A percentile compares a stretch with the other conserved stretches of the same genome.
These are phyloP conservation scores for Dryas octopetala DNA, from an alignment of 306 rosid species.

Conservation along the genomic window DNA sequence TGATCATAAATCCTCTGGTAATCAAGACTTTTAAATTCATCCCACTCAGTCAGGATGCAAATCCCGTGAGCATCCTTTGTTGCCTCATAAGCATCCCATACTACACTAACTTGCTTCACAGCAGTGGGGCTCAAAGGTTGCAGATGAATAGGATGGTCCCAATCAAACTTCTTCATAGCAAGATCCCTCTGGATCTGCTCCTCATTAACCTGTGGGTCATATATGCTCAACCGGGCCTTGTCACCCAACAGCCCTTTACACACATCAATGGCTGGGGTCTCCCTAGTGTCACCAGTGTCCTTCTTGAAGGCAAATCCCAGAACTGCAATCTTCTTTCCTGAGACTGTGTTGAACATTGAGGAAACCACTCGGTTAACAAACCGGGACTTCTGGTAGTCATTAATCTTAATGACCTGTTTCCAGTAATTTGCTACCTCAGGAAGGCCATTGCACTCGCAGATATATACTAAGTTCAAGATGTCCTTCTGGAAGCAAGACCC, in stretches of 20 bases:
- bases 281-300: slow-evolving; percentile 90
- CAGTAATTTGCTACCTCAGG: slow-evolving; percentile 91
- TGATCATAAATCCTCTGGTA: slow-evolving; percentile 57
- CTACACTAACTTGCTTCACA: slow-evolving; percentile 59
- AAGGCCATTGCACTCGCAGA: slow-evolving; percentile 93
- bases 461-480: slow-evolving; percentile 79
- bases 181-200: slow-evolving; percentile 73
- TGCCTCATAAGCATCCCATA: slow-evolving; percentile 70
- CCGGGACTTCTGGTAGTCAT: slow-evolving; percentile 84
- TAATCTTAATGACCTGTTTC: slow-evolving; percentile 91
- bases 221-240: slow-evolving; percentile 74
- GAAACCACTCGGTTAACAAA: slow-evolving; percentile 79
- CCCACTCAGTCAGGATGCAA: slow-evolving; percentile 82
- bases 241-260: slow-evolving; percentile 81
- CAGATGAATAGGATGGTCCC: slow-evolving; percentile 87
- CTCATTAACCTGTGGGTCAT: slow-evolving; percentile 75
- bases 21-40: slow-evolving; percentile 71
- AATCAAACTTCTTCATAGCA: slow-evolving; percentile 80
- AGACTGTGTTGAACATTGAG: slow-evolving; percentile 87
- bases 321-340: slow-evolving; percentile 71
- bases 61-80: slow-evolving; percentile 73
- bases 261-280: slow-evolving; percentile 88
- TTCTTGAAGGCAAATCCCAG: slow-evolving; percentile 90
- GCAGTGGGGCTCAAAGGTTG: slow-evolving; percentile 68
- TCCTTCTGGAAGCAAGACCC: slow-evolving; percentile 98